These are phyloP conservation scores for Maudiozyma barnettii DNA, from an alignment of 805 yeast species.

Conservation along the genomic window DNA sequence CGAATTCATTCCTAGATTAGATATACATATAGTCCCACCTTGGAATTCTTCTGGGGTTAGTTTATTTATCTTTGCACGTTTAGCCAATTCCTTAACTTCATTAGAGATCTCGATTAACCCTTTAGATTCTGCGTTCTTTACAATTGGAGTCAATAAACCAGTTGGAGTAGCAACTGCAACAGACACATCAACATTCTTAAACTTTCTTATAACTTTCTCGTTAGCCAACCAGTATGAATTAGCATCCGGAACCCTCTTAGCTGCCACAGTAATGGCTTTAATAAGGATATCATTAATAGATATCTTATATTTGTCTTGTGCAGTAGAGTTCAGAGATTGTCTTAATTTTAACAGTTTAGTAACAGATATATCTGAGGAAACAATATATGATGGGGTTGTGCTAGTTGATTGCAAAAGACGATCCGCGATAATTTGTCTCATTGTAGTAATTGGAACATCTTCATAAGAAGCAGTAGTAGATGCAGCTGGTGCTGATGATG, in stretches of 20 bases:
- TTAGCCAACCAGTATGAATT: slow-evolving; percentile 89
- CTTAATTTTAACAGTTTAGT: slow-evolving; percentile 86
- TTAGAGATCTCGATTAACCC: slow-evolving; percentile 77
- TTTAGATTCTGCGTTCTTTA: slow-evolving; percentile 75
- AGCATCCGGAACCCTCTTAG: slow-evolving; percentile 82
- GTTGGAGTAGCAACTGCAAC: slow-evolving; percentile 98
- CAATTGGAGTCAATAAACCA: slow-evolving; percentile 94
- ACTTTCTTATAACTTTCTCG: slow-evolving; percentile 87
- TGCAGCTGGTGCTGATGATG: slow-evolving; percentile 38
- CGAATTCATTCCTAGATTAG: slow-evolving; percentile 97
- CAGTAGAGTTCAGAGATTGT: slow-evolving; percentile 73
- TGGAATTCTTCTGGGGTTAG: slow-evolving; percentile 94
- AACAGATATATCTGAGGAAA: slow-evolving; percentile 79
- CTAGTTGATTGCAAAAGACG: slow-evolving; percentile 82
- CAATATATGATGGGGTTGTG: slow-evolving; percentile 84
- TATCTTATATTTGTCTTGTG: slow-evolving; percentile 80
- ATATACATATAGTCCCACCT: slow-evolving; percentile 98
- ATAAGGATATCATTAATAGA: slow-evolving; percentile 90
- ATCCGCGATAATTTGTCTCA: slow-evolving; percentile 90
- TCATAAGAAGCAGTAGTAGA: slow-evolving; percentile 52
- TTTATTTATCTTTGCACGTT: slow-evolving; percentile 92
- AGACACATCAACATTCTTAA: slow-evolving; percentile 85
- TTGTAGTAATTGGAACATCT: slow-evolving; percentile 78
- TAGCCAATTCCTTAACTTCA: slow-evolving; percentile 85
- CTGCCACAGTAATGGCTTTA: slow-evolving; percentile 90